Evolutionary conservation across 2,329 filamentous ascomycete genomes (phyloP), one percentile per base, ranked within the genome.

Genomic region (Fusarium napiforme): DNA sequence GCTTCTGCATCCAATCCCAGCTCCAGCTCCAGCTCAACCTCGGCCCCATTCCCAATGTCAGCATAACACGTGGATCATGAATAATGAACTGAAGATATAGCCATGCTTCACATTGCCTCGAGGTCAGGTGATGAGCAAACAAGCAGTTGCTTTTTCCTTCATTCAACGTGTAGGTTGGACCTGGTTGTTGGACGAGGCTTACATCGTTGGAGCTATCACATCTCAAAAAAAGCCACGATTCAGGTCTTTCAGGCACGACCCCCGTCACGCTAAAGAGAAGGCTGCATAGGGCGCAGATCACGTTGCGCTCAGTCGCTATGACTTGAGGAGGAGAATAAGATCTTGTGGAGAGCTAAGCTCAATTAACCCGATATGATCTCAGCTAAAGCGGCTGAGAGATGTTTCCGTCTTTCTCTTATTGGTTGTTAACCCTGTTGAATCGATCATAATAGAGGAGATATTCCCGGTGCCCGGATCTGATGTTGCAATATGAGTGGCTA

Each of bases 171-270:
- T 36, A 21, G 16, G 32, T 9, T 18, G 46, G 43, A 26, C 37
- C 28, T 37, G 34, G 18, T 40, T 45, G 53, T 63, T 64, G 42
- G 70, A 63, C 47, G 49, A 37, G 26, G 40, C 42, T 23, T 60
- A 16, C 57, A 47, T 34, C 49, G 21, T 45, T 45, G 45, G 46
- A 36, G 37, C 65, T 73, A 64, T 77, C 75, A 77, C 57, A 76
- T 72, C 58, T 76, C 73, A 36, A 52, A 36, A 32, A 74, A 71
- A 67, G 73, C 65, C 72, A 69, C 64, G 43, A 67, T 62, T 55
- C 30, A 18, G 42, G 18, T 39, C 21, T 34, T 34, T 55, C 37
- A 32, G 28, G 40, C 34, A 34, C 34, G 12, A 45, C 46, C 43
- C 47, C 60, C 45, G 59, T 61, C 61, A 62, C 74, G 67, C 75